Conservation (phyloP, 2,329 filamentous ascomycete genomes). For the Myriosclerotinia duriaeana region DNA sequence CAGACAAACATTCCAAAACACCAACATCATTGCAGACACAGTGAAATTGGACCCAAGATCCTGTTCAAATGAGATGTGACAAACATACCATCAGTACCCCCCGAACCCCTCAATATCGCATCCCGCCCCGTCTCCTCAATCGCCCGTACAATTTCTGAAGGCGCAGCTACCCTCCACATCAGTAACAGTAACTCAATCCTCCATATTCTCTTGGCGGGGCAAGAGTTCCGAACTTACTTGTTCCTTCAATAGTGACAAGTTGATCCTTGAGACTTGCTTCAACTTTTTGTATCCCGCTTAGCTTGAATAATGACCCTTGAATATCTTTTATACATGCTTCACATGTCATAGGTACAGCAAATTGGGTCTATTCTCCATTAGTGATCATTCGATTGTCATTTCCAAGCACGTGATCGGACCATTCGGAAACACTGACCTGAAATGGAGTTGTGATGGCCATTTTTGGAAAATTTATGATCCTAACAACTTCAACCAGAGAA, state of each 20-base stretch:
- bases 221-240: conserved; percentile 54
- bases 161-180: conserved; percentile 59
- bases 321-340: conserved; percentile 85
- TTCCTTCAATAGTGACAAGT: conserved; percentile 81
- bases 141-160: conserved; percentile 82
- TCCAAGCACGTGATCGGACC: conserved; percentile 32
- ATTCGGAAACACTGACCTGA: conserved; percentile 36
- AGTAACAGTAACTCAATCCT: conserved; percentile 22
- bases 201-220: conserved; percentile 38
- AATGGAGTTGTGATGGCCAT: conserved; percentile 42
- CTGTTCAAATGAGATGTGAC: conserved; percentile 23
- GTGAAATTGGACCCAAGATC: not conserved
- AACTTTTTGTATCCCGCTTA: conserved; percentile 79
- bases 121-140: conserved; percentile 90
- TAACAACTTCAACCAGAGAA: not conserved
- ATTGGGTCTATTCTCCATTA: conserved; percentile 67
- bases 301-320: conserved; percentile 71
- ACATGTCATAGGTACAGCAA: conserved; percentile 92
- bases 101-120: conserved; percentile 89
- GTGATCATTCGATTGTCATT: not conserved
- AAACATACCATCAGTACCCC: conserved; percentile 74
- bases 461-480: conserved; percentile 7
- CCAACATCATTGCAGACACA: not conserved
- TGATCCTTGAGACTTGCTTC: conserved; percentile 81
- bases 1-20: conserved; percentile 9